phyloP scores from a whole-genome alignment of 2,329 filamentous ascomycete species.

The Monosporascus sp. region DNA sequence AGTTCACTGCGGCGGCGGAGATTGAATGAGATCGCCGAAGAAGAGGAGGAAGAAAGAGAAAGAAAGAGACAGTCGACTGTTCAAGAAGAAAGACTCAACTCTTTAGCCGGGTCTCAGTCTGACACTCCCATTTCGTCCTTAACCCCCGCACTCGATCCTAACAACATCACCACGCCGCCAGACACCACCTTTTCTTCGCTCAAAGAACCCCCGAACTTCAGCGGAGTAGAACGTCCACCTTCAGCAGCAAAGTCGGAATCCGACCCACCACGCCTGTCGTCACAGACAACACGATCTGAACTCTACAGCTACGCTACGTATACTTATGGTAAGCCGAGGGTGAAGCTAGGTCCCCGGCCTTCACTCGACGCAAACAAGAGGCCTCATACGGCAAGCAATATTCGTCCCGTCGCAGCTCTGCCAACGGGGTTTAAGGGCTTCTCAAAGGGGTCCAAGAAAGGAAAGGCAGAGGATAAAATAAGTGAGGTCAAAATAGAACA shows the following conservation, averaged over 20 bases:
- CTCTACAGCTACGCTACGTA: conserved; percentile 46
- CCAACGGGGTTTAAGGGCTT: conserved; percentile 74
- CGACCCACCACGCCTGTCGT: conserved; percentile 39
- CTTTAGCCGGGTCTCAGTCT: conserved; percentile 17
- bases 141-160: conserved; percentile 43
- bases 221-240: conserved; percentile 39
- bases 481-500: conserved; percentile 25
- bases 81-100: conserved; percentile 35
- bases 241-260: conserved; percentile 41
- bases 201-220: conserved; percentile 47
- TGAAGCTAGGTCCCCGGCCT: conserved; percentile 84
- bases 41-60: conserved; percentile 70
- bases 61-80: conserved; percentile 54
- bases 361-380: conserved; percentile 61
- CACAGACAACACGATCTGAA: conserved; percentile 49
- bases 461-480: conserved; percentile 30
- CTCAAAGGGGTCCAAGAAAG: conserved; percentile 52
- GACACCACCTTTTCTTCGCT: conserved; percentile 46
- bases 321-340: conserved; percentile 64
- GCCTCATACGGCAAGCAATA: conserved; percentile 57
- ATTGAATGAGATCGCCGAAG: conserved; percentile 90
- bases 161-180: conserved; percentile 47
- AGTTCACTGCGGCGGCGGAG: conserved; percentile 73
- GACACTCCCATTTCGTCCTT: conserved; percentile 12
- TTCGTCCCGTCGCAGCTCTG: conserved; percentile 71